A percentile compares a stretch with the other conserved stretches of the same genome.
These are phyloP conservation scores for Penicillium taxi DNA, from an alignment of 495 filamentous ascomycete species.

Conservation along the genomic window DNA sequence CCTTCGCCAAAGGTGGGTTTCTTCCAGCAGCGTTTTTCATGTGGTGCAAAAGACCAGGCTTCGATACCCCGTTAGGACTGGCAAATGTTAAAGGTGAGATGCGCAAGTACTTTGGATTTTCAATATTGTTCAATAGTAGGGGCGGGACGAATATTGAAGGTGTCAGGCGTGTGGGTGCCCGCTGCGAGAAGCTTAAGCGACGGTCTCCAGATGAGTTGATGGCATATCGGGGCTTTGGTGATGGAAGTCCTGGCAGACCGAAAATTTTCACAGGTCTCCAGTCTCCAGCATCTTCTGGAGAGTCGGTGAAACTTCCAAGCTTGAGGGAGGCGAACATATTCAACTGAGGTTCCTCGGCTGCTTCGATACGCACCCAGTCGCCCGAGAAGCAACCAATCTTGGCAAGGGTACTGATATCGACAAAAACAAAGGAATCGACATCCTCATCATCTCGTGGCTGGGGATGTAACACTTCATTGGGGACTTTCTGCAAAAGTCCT, in stretches of 20 bases:
- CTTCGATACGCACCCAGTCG: constrained; percentile 89
- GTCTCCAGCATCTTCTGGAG: constrained; percentile 40
- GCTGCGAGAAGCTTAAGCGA: constrained; percentile 47
- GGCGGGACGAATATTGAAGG: constrained; percentile 75
- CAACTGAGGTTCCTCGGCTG: constrained; percentile 55
- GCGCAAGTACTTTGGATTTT: constrained; percentile 63
- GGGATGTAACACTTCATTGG: constrained; percentile 74
- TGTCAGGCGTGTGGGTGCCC: constrained; percentile 30
- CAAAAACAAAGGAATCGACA: constrained; percentile 79
- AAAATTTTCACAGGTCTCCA: constrained; percentile 82
- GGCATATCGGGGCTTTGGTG: constrained; percentile 42
- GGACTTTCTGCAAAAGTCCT: constrained; percentile 61
- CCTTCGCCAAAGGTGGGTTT: constrained; percentile 78
- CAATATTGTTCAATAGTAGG: constrained; percentile 75
- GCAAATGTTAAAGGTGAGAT: constrained; percentile 55
- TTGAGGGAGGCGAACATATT: constrained; percentile 48
- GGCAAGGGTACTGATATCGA: constrained; percentile 75
- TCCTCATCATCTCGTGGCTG: constrained; percentile 77
- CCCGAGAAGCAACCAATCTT: constrained; percentile 92
- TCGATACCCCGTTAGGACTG: constrained; percentile 23
- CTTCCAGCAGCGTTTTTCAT: constrained; percentile 44
- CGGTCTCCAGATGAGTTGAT: constrained; percentile 41
- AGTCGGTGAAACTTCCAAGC: constrained; percentile 39
- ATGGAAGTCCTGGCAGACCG: constrained; percentile 65
- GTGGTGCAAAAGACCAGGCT: constrained; percentile 30